Conservation (phyloP, 768 basidiomycete species). For the Candolleomyces efflorescens region DNA sequence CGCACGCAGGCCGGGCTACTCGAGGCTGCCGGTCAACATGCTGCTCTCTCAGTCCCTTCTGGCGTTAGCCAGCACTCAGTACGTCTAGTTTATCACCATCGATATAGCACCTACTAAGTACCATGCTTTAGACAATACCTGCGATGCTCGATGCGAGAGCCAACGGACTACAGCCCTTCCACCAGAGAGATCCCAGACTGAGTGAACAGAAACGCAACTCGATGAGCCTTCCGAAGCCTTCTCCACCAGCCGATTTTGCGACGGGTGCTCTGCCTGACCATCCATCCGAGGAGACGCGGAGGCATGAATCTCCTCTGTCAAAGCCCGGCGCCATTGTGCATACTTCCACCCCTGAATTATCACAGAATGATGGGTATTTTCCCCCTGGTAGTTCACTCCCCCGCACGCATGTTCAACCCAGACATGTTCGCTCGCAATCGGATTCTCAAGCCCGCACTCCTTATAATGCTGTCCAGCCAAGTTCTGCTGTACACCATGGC, state of each 20-base stretch:
- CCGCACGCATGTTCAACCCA: neutral
- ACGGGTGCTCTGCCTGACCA: neutral
- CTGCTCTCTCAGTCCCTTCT: too few species aligned
- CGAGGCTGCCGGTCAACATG: too few species aligned
- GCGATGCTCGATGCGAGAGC: too few species aligned
- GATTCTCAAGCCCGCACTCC: neutral
- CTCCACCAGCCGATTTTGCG: neutral
- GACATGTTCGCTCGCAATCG: neutral
- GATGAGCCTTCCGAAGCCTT: neutral
- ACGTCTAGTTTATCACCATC: too few species aligned
- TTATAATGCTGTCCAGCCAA: neutral
- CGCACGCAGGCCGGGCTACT: too few species aligned
- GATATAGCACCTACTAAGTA: too few species aligned
- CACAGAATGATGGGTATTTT: too few species aligned
- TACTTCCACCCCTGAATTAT: neutral
- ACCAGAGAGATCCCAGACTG: too few species aligned
- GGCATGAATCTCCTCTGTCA: neutral
- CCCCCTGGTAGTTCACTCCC: too few species aligned
- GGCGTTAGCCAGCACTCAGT: too few species aligned
- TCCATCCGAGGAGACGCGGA: neutral
- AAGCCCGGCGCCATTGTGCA: neutral
- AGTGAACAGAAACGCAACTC: neutral
- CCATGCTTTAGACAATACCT: too few species aligned
- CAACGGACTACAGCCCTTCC: too few species aligned
- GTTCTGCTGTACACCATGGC: neutral